phyloP scores from a whole-genome alignment of 2,329 filamentous ascomycete species.

The Fusarium illudens region DNA sequence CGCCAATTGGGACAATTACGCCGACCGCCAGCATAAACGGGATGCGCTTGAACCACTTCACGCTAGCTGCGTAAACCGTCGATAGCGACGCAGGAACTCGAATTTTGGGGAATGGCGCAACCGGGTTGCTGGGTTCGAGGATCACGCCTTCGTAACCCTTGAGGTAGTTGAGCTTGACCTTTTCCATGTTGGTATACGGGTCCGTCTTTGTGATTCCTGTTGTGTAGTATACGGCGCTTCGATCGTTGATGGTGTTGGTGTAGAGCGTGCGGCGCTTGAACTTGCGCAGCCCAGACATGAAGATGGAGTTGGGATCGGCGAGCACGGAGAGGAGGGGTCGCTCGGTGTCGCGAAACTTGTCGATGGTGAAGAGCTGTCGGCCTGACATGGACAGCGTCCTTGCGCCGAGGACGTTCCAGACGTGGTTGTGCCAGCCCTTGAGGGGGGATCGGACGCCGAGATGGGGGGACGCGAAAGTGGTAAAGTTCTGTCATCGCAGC shows the following conservation, averaged over 20 bases:
- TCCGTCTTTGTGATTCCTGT: constrained; percentile 80
- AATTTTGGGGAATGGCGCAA: constrained; percentile 57
- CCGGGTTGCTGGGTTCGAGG: constrained; percentile 71
- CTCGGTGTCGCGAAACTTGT: constrained; percentile 84
- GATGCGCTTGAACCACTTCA: constrained; percentile 58
- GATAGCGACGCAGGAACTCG: constrained; percentile 41
- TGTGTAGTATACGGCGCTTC: constrained; percentile 83
- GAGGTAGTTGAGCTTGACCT: constrained; percentile 76
- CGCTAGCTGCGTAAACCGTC: constrained; percentile 44
- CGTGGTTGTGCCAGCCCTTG: constrained; percentile 69
- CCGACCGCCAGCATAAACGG: constrained; percentile 72
- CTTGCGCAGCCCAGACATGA: constrained; percentile 77
- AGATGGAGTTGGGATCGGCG: constrained; percentile 84
- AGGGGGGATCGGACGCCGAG: constrained; percentile 77
- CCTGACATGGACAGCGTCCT: constrained; percentile 84
- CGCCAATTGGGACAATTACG: constrained; percentile 77
- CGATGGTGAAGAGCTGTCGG: constrained; percentile 85
- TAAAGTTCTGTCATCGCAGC: constrained; percentile 74
- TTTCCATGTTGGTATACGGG: constrained; percentile 74
- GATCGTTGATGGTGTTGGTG: constrained; percentile 87
- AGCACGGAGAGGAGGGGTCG: constrained; percentile 81
- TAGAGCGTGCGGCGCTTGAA: constrained; percentile 85
- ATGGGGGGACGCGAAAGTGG: constrained; percentile 88
- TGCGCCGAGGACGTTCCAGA: constrained; percentile 87
- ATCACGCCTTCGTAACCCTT: constrained; percentile 78